Conservation (phyloP, 2,329 filamentous ascomycete genomes). For the Didymosphaeria variabile region DNA sequence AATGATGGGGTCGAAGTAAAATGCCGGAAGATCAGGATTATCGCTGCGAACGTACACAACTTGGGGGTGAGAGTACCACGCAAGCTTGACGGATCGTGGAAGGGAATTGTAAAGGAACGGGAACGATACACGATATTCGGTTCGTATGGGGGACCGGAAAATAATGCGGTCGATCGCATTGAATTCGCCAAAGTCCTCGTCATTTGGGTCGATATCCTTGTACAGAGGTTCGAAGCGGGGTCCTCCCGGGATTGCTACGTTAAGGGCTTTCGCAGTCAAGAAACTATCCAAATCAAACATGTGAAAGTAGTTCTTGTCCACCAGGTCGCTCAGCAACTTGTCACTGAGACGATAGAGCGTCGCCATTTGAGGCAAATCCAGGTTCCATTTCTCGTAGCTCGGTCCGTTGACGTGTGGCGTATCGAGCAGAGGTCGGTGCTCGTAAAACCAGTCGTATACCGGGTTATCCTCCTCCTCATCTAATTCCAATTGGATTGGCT, state of each 20-base stretch:
- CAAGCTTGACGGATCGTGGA: slow-evolving; percentile 89
- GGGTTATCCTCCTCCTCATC: slow-evolving; percentile 92
- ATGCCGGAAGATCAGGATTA: slow-evolving; percentile 82
- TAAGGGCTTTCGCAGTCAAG: slow-evolving; percentile 93
- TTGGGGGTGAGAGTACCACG: slow-evolving; percentile 94
- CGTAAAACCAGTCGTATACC: slow-evolving; percentile 97
- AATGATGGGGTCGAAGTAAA: slow-evolving; percentile 97
- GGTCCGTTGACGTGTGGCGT: slow-evolving; percentile 94
- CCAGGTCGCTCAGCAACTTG: slow-evolving; percentile 87
- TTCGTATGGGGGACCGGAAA: slow-evolving; percentile 92
- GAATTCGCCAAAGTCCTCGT: slow-evolving; percentile 99
- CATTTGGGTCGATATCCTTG: slow-evolving; percentile 98
- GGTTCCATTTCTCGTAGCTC: slow-evolving; percentile 96
- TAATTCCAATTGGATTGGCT: slow-evolving; percentile 98
- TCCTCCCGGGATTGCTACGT: slow-evolving; percentile 96
- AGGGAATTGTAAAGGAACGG: slow-evolving; percentile 97
- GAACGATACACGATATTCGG: slow-evolving; percentile 93
- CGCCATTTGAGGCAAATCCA: slow-evolving; percentile 94
- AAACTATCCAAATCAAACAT: slow-evolving; percentile 97
- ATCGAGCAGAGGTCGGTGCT: slow-evolving; percentile 88
- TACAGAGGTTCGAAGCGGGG: slow-evolving; percentile 96
- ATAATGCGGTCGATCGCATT: slow-evolving; percentile 99
- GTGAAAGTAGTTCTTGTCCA: slow-evolving; percentile 97
- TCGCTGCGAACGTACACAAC: slow-evolving; percentile 89
- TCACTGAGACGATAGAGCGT: slow-evolving; percentile 91